Percentiles rank a stretch among this genome's conserved stretches.
These are phyloP conservation scores for Russula dissimulans DNA, from an alignment of 768 basidiomycete genomes.

Conservation along the genomic window DNA sequence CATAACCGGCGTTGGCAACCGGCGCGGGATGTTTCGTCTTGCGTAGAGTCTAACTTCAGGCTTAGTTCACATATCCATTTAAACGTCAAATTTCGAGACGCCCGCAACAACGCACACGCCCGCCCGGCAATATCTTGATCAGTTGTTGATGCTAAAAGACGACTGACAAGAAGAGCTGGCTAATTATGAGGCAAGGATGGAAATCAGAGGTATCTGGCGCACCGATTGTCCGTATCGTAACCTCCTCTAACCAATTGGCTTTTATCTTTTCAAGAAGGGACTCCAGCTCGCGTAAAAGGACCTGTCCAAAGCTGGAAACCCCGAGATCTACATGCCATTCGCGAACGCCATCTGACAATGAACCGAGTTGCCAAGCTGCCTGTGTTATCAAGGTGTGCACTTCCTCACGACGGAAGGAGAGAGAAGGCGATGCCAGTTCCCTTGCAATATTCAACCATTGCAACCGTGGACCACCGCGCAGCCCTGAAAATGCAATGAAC, in stretches of 20 bases:
- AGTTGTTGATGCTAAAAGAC: neutral
- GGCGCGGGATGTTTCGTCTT: neutral
- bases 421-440: slow-evolving; percentile 32
- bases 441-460: slow-evolving; percentile 45
- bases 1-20: neutral
- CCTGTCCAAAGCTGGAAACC: slow-evolving; percentile 27
- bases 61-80: neutral
- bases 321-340: slow-evolving; percentile 37
- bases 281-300: slow-evolving; percentile 31
- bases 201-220: neutral
- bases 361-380: slow-evolving; percentile 37
- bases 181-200: neutral
- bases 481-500: slow-evolving; percentile 34
- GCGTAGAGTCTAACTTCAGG: neutral
- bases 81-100: neutral
- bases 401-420: slow-evolving; percentile 33
- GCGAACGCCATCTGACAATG: slow-evolving; percentile 9
- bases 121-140: neutral
- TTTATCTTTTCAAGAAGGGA: slow-evolving; percentile 30
- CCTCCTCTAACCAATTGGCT: slow-evolving; percentile 33
- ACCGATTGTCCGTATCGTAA: slow-evolving; percentile 10
- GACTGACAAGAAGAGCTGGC: neutral
- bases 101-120: neutral
- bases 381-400: slow-evolving; percentile 38
- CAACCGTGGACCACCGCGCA: slow-evolving; percentile 36